Evolutionary conservation across 2,329 filamentous ascomycete species (phyloP).

Genomic region (Grosmannia serpens): DNA sequence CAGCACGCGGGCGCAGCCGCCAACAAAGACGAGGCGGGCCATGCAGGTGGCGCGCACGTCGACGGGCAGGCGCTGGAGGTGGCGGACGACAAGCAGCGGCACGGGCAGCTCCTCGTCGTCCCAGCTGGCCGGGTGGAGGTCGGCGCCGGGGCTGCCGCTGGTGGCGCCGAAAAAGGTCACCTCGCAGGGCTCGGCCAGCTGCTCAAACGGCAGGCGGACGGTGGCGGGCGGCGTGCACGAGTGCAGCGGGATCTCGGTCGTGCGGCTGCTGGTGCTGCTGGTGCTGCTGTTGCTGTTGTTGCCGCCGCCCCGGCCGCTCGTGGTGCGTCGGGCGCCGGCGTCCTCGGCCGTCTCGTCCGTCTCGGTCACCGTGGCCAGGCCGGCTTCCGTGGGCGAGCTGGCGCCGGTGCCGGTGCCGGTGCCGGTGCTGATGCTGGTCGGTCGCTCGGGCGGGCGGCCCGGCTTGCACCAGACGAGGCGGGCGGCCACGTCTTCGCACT

Average conservation of each 20-base stretch:
- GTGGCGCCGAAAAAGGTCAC: slow-evolving; percentile 53
- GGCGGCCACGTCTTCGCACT: slow-evolving; percentile 68
- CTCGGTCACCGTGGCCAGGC: slow-evolving; percentile 42
- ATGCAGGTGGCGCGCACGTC: slow-evolving; percentile 80
- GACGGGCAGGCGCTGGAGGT: slow-evolving; percentile 62
- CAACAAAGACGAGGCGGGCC: slow-evolving; percentile 77
- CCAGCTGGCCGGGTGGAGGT: slow-evolving; percentile 39
- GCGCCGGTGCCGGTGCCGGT: slow-evolving; percentile 5
- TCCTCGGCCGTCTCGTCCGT: slow-evolving; percentile 37
- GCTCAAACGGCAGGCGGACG: slow-evolving; percentile 55
- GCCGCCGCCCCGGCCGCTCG: neutral
- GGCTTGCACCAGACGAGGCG: slow-evolving; percentile 66
- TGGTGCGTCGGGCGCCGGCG: neutral
- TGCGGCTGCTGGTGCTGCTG: slow-evolving; percentile 11
- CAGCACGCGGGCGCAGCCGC: slow-evolving; percentile 66
- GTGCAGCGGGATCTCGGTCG: slow-evolving; percentile 27
- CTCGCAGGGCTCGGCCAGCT: slow-evolving; percentile 65
- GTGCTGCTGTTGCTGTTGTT: neutral
- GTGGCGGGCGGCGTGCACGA: slow-evolving; percentile 39
- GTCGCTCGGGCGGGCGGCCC: slow-evolving; percentile 2
- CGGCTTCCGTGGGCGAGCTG: slow-evolving; percentile 15
- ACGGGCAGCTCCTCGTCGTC: slow-evolving; percentile 83
- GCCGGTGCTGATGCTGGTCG: neutral
- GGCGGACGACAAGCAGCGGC: slow-evolving; percentile 63
- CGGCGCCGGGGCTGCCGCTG: slow-evolving; percentile 14